Evolutionary conservation across 2,329 filamentous ascomycete genomes (phyloP), one percentile per base, ranked within the genome.

Genomic region (Cadophora malorum): DNA sequence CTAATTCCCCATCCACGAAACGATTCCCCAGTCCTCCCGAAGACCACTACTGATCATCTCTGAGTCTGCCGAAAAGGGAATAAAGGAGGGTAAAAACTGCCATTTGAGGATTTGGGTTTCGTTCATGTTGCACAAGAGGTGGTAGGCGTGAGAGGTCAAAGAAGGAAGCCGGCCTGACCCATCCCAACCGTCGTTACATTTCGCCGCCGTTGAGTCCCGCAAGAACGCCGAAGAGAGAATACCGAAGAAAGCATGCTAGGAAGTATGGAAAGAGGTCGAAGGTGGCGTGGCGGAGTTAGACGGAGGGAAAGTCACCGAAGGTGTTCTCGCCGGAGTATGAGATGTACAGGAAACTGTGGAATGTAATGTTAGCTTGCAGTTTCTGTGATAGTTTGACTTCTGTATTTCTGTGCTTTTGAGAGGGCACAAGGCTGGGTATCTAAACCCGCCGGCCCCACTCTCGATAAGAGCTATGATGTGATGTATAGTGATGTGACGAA

Each of bases 311-410:
- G 79, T 94, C 94, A 79, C 96, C 96, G 79, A 99, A 99, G 65
- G 96, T 99, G 87, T 98, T 99, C 89, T 98, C 96, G 83, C 96
- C 96, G 62, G 95, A 98, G 87, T 90, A 92, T 86, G 95, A 98
- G 84, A 99, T 99, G 86, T 99, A 99, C 69, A 99, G 87, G 86
- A 98, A 78, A 41, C 76, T 77, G 61, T 55, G 25, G 25, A 50
- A 28, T n/a, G 62, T 93, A 94, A 77, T 90, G 88, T 80, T 90
- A 88, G 76, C 64, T 62, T 67, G 38, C 35, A 33, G 2, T 33
- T 45, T 21, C 28, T 66, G 60, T 50, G 31, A 35, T 31, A 56
- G 21, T 64, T 21, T 31, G 19, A 16, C 8, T 21, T 47, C 16
- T 28, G 28, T 41, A 23, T 16, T 64, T 23, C 12, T 28, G 31